Percentiles rank a stretch among this genome's conserved stretches.
Evolutionary conservation across 352 stramenopile species (phyloP).

Genomic region (Thraustotheca clavata): DNA sequence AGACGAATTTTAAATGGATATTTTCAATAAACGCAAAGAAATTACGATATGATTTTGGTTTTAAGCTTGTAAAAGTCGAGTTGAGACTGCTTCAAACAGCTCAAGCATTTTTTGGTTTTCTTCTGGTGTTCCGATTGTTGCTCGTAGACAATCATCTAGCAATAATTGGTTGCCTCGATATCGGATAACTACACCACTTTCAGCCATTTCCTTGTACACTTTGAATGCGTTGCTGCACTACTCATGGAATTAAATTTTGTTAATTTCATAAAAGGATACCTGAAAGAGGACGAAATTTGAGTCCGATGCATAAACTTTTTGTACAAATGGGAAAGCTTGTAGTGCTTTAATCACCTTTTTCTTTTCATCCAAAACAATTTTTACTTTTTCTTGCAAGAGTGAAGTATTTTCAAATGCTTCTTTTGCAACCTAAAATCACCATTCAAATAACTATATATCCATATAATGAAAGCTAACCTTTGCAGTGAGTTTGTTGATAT

Average conservation of each 20-base stretch:
- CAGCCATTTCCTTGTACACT: slow-evolving; percentile 93
- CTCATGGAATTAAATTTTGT: neutral
- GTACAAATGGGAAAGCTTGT: slow-evolving; percentile 87
- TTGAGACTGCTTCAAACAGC: slow-evolving; percentile 34
- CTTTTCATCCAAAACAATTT: slow-evolving; percentile 63
- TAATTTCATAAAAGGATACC: slow-evolving; percentile 28
- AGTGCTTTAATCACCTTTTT: slow-evolving; percentile 70
- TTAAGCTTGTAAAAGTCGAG: neutral
- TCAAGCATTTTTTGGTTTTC: slow-evolving; percentile 93
- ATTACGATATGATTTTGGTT: too few species aligned
- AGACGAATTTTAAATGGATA: too few species aligned
- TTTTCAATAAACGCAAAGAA: too few species aligned
- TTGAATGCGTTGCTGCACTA: slow-evolving; percentile 55
- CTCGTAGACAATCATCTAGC: slow-evolving; percentile 91
- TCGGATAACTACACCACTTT: slow-evolving; percentile 91
- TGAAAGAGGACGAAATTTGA: slow-evolving; percentile 98
- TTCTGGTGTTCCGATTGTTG: slow-evolving; percentile 89
- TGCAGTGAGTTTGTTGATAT: slow-evolving; percentile 96
- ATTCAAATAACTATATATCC: neutral
- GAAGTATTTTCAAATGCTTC: slow-evolving; percentile 39
- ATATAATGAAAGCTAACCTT: slow-evolving; percentile 43
- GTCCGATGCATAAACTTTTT: slow-evolving; percentile 91
- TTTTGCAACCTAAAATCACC: slow-evolving; percentile 31
- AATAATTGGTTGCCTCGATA: slow-evolving; percentile 96
- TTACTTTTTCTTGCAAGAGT: slow-evolving; percentile 29